These are phyloP conservation scores for Lagenidium giganteum DNA, from an alignment of 352 stramenopile genomes.

Conservation along the genomic window DNA sequence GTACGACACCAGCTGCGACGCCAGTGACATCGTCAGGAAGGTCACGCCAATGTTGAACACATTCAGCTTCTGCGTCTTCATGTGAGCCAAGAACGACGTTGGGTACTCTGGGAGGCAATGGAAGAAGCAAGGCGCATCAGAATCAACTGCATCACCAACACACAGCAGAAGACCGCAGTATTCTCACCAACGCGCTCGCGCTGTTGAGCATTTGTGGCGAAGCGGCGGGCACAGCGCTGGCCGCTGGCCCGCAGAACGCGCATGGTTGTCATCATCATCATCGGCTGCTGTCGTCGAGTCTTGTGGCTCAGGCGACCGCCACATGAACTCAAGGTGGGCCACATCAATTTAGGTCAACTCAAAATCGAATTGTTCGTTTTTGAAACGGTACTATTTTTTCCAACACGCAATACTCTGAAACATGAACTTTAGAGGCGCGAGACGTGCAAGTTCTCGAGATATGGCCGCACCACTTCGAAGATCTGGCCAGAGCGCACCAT, in stretches of 20 bases:
- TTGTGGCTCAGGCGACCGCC: too few species aligned
- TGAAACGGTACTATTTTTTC: too few species aligned
- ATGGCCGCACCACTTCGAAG: constrained; percentile 35
- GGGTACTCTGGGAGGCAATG: constrained; percentile 52
- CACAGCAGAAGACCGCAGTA: background rate
- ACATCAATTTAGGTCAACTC: too few species aligned
- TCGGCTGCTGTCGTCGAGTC: too few species aligned
- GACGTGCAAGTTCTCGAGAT: constrained; percentile 29
- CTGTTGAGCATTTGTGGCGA: constrained; percentile 36
- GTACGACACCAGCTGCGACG: constrained; percentile 72
- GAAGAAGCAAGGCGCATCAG: background rate
- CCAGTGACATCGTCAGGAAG: constrained; percentile 82
- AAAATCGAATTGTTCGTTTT: too few species aligned
- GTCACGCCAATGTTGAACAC: constrained; percentile 83
- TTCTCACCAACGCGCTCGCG: background rate
- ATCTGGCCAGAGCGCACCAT: constrained; percentile 56
- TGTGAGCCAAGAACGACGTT: constrained; percentile 74
- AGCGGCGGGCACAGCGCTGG: constrained; percentile 12
- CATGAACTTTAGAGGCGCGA: constrained; percentile 23
- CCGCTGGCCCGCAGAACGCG: too few species aligned
- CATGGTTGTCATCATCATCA: constrained; percentile 3
- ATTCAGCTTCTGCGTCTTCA: constrained; percentile 77
- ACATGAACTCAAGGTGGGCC: too few species aligned
- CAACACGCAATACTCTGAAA: too few species aligned
- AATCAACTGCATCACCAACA: background rate